Evolutionary conservation across 2,329 filamentous ascomycete species (phyloP), one percentile per base, ranked within the genome.

Genomic region (Paecilomyces sp.): DNA sequence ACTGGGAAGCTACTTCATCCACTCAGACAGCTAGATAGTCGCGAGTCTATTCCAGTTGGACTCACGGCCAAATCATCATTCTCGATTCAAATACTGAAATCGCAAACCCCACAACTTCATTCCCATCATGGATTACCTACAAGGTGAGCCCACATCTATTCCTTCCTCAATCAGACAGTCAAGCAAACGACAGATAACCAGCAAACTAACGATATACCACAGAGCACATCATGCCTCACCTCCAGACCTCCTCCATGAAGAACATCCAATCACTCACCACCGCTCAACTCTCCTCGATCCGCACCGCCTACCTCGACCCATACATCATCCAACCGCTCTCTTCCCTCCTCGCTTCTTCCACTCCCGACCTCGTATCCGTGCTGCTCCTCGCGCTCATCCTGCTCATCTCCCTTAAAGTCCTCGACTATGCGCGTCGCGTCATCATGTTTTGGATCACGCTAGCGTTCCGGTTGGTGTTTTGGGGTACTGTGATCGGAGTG

Each of bases 371-470:
- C 31, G 52, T 71, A 53, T 72, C 74, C 12, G 63, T 77, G 22
- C 57, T 76, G 7, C 60, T 87, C 8, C 77, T 90, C 3, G 75
- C 88, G 53, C 65, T 86, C 31, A 76, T 86, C 58, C 74, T 93
- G 57, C 79, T 91, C 70, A 72, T 92, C 59, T 82, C 80, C 12
- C 75, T 88, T 61, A 83, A 85, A 64, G 79, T 94, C 51, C 76
- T 88, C 64, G 83, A 87, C 71, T 88, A 89, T 77, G 78, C 91
- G 18, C 85, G 87, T 62, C 84, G 90, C 61, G 77, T 91, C 22
- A 80, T 96, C 60, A 78, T 91, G 69, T 95, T 87, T 78, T 91
- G 91, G 85, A 84, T 91, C 57, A 79, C 83, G n/a, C 70, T 96
- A 58, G 80, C 81, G 11, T 72, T 90, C 63, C 77, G 83, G 25